A percentile compares a stretch with the other conserved stretches of the same genome.
phyloP scores from a whole-genome alignment of 2,329 filamentous ascomycete species.

The Sarocladiaceae sp. region DNA sequence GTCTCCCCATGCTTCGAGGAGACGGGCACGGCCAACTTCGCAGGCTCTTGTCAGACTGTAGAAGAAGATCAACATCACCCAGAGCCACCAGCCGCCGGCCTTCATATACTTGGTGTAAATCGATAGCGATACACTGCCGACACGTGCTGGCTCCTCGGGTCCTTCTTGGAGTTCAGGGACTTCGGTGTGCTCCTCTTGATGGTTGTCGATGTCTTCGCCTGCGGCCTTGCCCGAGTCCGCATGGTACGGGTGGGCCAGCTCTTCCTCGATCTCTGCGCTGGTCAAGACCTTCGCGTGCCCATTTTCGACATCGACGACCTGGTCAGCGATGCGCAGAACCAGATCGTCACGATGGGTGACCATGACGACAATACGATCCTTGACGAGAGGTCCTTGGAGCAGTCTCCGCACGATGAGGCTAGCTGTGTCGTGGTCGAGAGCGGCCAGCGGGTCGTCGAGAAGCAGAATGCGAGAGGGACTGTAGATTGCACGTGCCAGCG shows the following conservation, averaged over 20 bases:
- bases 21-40: conserved; percentile 68
- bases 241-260: conserved; percentile 32
- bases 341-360: conserved; percentile 79
- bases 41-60: conserved; percentile 61
- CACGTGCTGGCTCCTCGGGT: conserved; percentile 29
- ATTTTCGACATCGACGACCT: conserved; percentile 66
- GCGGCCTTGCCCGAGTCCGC: conserved; percentile 15
- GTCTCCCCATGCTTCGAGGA: conserved; percentile 84
- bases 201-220: conserved; percentile 18
- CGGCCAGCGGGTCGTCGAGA: conserved; percentile 60
- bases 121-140: conserved; percentile 68
- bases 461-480: conserved; percentile 52
- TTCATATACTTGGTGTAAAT: conserved; percentile 86
- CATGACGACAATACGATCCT: conserved; percentile 67
- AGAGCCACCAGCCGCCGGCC: conserved; percentile 72
- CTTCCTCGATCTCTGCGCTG: conserved; percentile 38
- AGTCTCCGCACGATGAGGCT: conserved; percentile 57
- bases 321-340: conserved; percentile 66
- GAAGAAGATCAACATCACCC: conserved; percentile 60
- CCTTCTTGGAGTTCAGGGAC: conserved; percentile 19
- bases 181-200: conserved; percentile 28
- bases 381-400: conserved; percentile 55
- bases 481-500: conserved; percentile 59
- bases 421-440: conserved; percentile 59
- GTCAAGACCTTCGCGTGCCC: conserved; percentile 51